Conservation (phyloP, 768 basidiomycete genomes). For the Trametes cingulata region DNA sequence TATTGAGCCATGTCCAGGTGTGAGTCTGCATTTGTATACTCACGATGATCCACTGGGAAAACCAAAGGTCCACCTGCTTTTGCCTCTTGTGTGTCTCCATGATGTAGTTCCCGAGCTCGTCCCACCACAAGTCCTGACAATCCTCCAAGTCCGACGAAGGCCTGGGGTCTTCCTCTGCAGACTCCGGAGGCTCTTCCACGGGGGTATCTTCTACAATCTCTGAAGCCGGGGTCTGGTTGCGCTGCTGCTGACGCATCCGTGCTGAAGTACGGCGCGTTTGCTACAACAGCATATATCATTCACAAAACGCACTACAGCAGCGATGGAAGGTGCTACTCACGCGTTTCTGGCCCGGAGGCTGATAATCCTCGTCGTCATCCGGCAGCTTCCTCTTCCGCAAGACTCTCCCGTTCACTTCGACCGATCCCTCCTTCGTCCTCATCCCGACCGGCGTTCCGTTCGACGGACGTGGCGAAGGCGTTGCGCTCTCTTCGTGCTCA, state of each 20-base stretch:
- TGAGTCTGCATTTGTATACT: conserved; percentile 24
- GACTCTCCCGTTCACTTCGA: conserved; percentile 25
- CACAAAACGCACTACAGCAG: neutral
- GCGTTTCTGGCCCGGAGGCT: conserved; percentile 51
- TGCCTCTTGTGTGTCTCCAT: conserved; percentile 73
- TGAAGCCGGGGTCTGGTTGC: conserved; percentile 27
- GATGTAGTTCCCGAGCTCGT: conserved; percentile 68
- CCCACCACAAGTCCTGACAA: conserved; percentile 74
- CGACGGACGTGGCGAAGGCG: conserved; percentile 29
- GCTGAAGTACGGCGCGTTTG: conserved; percentile 35
- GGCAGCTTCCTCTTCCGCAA: conserved; percentile 52
- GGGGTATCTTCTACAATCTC: conserved; percentile 24
- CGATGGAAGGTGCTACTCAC: conserved; percentile 43
- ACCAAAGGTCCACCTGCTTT: conserved; percentile 72
- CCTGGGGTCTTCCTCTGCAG: conserved; percentile 43
- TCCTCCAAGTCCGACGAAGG: conserved; percentile 83
- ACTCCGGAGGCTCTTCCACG: conserved; percentile 34
- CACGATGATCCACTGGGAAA: conserved; percentile 67
- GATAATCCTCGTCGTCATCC: conserved; percentile 58
- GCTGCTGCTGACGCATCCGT: conserved; percentile 38
- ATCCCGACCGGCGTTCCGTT: conserved; percentile 23
- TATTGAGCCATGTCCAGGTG: neutral
- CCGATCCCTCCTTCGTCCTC: conserved; percentile 15
- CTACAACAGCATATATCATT: conserved; percentile 12
- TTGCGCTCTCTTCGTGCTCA: conserved; percentile 34